Conservation (phyloP, 331 rosid species). For the Cucumis variabilis region DNA sequence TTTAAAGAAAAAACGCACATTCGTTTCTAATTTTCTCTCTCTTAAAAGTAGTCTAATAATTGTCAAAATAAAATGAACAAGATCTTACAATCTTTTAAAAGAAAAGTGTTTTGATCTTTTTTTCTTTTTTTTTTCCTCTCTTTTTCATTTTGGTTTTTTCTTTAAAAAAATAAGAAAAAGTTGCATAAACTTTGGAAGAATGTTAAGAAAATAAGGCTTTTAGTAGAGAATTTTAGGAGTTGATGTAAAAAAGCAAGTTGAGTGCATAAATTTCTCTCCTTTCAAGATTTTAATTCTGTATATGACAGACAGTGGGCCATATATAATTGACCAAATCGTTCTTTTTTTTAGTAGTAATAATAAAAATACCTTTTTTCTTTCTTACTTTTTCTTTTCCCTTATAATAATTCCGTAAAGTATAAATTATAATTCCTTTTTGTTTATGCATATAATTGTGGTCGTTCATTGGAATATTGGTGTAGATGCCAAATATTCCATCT, state of each 20-base stretch:
- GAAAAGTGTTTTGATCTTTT: neutral
- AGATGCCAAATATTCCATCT: neutral
- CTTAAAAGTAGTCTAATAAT: no score
- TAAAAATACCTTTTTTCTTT: neutral
- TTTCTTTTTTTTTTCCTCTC: neutral
- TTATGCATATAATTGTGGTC: neutral
- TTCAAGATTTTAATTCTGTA: neutral
- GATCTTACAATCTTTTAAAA: neutral
- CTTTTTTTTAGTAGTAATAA: neutral
- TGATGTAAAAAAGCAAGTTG: neutral
- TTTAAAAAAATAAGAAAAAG: neutral
- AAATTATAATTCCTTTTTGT: neutral
- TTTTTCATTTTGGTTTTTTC: neutral
- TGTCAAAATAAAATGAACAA: neutral
- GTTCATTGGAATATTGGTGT: neutral
- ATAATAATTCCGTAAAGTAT: neutral
- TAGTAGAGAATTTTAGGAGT: neutral
- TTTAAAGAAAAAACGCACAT: no score
- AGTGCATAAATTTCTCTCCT: neutral
- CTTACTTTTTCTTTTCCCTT: neutral
- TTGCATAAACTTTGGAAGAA: neutral
- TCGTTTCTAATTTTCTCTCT: no score
- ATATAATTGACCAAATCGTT: slow-evolving; percentile 15
- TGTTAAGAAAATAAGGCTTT: neutral
- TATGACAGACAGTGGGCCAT: slow-evolving; percentile 21